Conservation (phyloP, 2,329 filamentous ascomycete species). For the Beauveria sp. region DNA sequence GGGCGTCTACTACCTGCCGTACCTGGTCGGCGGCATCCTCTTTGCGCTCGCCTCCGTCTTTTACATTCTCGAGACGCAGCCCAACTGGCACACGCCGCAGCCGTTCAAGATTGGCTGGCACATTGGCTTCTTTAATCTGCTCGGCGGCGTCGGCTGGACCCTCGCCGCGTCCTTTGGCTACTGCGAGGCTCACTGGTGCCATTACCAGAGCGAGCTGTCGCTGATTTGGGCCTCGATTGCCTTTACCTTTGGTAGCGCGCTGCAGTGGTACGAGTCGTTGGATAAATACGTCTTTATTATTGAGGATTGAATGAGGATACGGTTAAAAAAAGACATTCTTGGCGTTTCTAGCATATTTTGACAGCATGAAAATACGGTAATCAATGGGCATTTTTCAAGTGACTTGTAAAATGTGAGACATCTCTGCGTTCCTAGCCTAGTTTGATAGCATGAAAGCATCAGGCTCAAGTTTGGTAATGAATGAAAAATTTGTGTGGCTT, state of each 20-base stretch:
- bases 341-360: background rate
- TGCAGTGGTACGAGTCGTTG: conserved; percentile 19
- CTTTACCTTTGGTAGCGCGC: conserved; percentile 15
- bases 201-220: conserved; percentile 34
- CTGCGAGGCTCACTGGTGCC: conserved; percentile 27
- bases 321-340: background rate
- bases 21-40: conserved; percentile 53
- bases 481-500: too few relatives aligned
- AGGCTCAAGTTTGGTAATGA: too few relatives aligned
- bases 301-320: background rate
- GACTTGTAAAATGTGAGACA: too few relatives aligned
- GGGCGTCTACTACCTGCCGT: conserved; percentile 49
- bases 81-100: conserved; percentile 52
- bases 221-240: conserved; percentile 19
- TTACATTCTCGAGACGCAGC: conserved; percentile 59
- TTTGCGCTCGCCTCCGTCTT: conserved; percentile 50
- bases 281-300: conserved; percentile 16
- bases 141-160: conserved; percentile 55
- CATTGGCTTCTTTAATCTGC: conserved; percentile 55
- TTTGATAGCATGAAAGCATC: too few relatives aligned
- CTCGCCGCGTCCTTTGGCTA: conserved; percentile 48
- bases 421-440: background rate
- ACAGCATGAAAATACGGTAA: too few relatives aligned
- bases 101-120: conserved; percentile 53
- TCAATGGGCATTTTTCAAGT: too few relatives aligned